phyloP scores from a whole-genome alignment of 768 basidiomycete genomes.

The Lentinula boryana region DNA sequence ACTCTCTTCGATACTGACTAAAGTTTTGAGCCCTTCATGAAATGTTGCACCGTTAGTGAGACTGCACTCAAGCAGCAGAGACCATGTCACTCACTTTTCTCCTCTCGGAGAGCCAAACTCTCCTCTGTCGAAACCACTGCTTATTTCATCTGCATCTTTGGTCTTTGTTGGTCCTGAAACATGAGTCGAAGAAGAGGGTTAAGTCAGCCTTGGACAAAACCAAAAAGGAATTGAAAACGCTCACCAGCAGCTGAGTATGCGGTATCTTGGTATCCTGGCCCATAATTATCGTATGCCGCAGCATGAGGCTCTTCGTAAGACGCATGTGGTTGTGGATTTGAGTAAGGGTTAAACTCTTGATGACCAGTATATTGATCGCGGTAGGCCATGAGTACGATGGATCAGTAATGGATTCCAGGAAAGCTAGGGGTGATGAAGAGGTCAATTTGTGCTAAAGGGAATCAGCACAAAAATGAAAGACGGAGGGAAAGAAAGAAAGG shows the following conservation, averaged over 20 bases:
- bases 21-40: conserved; percentile 31
- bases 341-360: conserved; percentile 40
- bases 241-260: conserved; percentile 12
- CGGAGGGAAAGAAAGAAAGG: not conserved
- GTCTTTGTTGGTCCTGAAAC: not conserved
- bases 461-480: not conserved
- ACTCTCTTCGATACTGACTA: conserved; percentile 47
- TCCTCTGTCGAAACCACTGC: conserved; percentile 31
- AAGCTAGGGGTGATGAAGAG: not conserved
- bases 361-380: conserved; percentile 45
- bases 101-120: conserved; percentile 28
- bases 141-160: conserved; percentile 16
- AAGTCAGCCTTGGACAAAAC: not conserved
- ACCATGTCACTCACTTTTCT: conserved; percentile 17
- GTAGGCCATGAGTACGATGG: conserved; percentile 38
- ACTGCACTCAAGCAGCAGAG: not conserved
- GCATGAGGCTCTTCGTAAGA: conserved; percentile 40
- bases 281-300: conserved; percentile 27
- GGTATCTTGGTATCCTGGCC: conserved; percentile 26
- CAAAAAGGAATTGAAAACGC: not conserved
- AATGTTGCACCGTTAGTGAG: conserved; percentile 13
- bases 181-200: not conserved
- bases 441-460: not conserved
- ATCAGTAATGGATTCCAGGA: not conserved
- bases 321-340: conserved; percentile 36